Base-by-base conservation (phyloP, 225 moss, liverwort and hornwort species). In the Straminergon stramineum region DNA sequence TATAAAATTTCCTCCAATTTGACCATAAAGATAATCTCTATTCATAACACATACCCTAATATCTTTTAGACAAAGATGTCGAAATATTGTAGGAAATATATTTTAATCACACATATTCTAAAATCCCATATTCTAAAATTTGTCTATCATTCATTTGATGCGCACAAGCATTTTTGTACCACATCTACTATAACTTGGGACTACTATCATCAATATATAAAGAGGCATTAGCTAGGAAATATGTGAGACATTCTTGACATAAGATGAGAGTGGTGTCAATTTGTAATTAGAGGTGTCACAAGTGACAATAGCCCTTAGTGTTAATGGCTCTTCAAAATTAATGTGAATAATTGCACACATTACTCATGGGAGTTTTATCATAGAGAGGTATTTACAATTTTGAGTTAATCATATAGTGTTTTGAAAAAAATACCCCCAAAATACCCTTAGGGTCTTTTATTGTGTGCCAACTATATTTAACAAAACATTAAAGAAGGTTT, bases 291-390 rank as follows among this genome's bases (percentile, higher is more conserved):
- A 24, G 2, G 6, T 39, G 70, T 70, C 5, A 39, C 8, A 39
- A 23, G 7, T 70, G 11, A 24, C 4, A n/a, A 13, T 7, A 6
- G 7, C 23, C 23, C 20, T 71, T 41, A 2, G 41, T 14, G 13
- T 23, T 13, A 7, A 70, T 1, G 4, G 7, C 7, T 5, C 24
- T 41, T 24, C 2, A 24, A 0, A 14, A 24, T 39, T 39, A 70
- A 70, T 11, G 24, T 23, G 24, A 26, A 23, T 71, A 26, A 23
- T 71, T 39, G 2, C 8, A 69, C 1, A 69, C 39, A n/a, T 39
- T 23, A n/a, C 1, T 4, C 1, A 69, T 6, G 0, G 8, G 22
- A n/a, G 2, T 37, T 27, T 20, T n/a, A n/a, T 12, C 3, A 11
- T n/a, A n/a, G n/a, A 37, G n/a, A n/a, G 4, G 6, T 22, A n/a